Evolutionary conservation across 371 early-diverging fungal species (phyloP).

Genomic region (Mortierella sp.): DNA sequence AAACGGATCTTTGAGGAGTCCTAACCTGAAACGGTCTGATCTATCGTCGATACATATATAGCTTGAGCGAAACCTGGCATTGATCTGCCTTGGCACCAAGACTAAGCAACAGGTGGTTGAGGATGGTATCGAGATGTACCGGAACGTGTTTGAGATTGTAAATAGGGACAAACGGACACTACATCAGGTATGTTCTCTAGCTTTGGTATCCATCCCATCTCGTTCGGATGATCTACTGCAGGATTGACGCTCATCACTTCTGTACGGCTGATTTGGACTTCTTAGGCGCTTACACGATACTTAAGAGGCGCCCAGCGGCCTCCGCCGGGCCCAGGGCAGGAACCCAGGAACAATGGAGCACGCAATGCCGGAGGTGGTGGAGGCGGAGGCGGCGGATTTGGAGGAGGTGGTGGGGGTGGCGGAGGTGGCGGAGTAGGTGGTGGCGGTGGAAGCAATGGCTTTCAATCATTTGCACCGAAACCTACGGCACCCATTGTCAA

Average conservation of each 20-base stretch:
- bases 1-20: neutral
- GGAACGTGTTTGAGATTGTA: constrained; percentile 69
- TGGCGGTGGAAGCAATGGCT: neutral
- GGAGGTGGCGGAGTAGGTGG: neutral
- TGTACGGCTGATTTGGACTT: neutral
- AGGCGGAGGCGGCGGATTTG: constrained; percentile 17
- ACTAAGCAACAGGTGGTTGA: constrained; percentile 70
- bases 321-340: constrained; percentile 9
- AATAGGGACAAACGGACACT: constrained; percentile 39
- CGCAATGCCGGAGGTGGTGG: constrained; percentile 9
- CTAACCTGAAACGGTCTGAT: neutral
- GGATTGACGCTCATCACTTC: neutral
- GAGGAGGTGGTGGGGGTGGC: neutral
- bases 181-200: constrained; percentile 24
- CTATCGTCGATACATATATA: constrained; percentile 27
- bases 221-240: no score
- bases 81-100: constrained; percentile 76
- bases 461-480: neutral
- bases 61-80: constrained; percentile 80
- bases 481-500: neutral
- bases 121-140: constrained; percentile 72
- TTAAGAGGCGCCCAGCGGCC: constrained; percentile 7
- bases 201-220: neutral
- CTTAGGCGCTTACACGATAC: constrained; percentile 36
- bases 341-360: constrained; percentile 1